These are phyloP conservation scores for Funneliformis mosseae DNA, from an alignment of 192 early-diverging fungal species.

Conservation along the genomic window DNA sequence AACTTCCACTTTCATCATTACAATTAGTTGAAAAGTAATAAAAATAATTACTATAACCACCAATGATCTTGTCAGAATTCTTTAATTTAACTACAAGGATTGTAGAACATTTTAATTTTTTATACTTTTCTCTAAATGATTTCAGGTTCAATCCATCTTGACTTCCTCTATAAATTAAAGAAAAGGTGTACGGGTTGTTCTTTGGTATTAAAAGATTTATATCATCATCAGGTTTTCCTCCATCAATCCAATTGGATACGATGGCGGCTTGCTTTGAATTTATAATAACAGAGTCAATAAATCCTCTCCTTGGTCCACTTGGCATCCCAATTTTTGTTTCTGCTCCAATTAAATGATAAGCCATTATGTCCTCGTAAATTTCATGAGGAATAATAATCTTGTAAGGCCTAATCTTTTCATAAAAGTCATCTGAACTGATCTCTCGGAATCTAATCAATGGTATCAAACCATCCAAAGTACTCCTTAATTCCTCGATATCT, in stretches of 20 bases:
- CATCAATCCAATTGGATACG: background rate
- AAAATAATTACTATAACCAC: conserved; percentile 7
- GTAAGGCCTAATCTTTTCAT: background rate
- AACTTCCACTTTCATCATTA: background rate
- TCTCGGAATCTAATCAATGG: background rate
- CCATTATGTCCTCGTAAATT: background rate
- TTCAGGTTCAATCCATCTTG: background rate
- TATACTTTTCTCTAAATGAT: background rate
- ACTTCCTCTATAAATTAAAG: background rate
- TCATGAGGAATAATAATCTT: background rate
- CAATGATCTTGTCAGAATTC: conserved; percentile 3
- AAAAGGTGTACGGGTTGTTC: background rate
- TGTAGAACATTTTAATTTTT: background rate
- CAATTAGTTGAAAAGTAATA: background rate
- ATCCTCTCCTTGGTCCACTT: background rate
- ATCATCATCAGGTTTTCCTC: background rate
- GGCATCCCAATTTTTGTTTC: background rate
- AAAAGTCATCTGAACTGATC: background rate
- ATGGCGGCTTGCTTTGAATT: background rate
- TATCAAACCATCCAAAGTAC: background rate
- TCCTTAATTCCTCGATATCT: background rate
- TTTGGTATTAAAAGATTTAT: background rate
- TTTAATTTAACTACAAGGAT: conserved; percentile 3
- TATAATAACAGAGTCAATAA: background rate
- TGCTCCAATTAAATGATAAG: background rate